Evolutionary conservation across 2,329 filamentous ascomycete genomes (phyloP).

Genomic region (Orbilia quercus): DNA sequence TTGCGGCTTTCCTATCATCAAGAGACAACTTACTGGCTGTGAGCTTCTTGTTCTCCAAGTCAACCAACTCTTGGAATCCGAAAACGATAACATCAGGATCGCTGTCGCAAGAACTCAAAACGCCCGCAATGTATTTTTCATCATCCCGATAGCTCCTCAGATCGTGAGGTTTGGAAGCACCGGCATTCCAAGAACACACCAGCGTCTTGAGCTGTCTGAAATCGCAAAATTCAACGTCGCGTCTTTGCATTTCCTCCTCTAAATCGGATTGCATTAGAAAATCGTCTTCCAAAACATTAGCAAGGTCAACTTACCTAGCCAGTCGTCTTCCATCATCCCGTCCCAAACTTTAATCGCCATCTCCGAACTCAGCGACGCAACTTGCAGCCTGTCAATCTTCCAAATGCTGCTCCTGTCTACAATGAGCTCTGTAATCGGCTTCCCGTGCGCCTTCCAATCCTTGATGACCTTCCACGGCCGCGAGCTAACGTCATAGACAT

Average conservation of each 20-base stretch:
- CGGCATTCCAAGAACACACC: conserved; percentile 96
- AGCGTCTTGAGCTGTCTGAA: conserved; percentile 84
- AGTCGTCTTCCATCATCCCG: conserved; percentile 90
- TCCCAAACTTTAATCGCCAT: conserved; percentile 89
- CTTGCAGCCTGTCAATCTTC: conserved; percentile 83
- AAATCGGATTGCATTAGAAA: conserved; percentile 11
- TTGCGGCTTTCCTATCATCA: neutral
- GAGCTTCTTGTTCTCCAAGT: conserved; percentile 95
- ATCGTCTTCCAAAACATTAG: neutral
- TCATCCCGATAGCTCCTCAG: conserved; percentile 78
- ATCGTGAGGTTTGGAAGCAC: conserved; percentile 89
- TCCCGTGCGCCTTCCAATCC: conserved; percentile 88
- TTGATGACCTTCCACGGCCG: conserved; percentile 92
- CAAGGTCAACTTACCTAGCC: conserved; percentile 71
- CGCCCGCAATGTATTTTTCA: conserved; percentile 80
- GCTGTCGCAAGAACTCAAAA: conserved; percentile 76
- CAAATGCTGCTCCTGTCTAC: conserved; percentile 85
- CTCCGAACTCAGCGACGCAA: conserved; percentile 87
- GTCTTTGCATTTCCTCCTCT: conserved; percentile 85
- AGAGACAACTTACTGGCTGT: conserved; percentile 77
- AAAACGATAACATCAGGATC: conserved; percentile 92
- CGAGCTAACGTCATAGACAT: conserved; percentile 84
- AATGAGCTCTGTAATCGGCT: conserved; percentile 80
- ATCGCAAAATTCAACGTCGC: conserved; percentile 83
- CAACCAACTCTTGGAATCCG: conserved; percentile 98